Evolutionary conservation across 2,329 filamentous ascomycete species (phyloP), one percentile per base, ranked within the genome.

Genomic region (Pseudopithomyces maydicus): DNA sequence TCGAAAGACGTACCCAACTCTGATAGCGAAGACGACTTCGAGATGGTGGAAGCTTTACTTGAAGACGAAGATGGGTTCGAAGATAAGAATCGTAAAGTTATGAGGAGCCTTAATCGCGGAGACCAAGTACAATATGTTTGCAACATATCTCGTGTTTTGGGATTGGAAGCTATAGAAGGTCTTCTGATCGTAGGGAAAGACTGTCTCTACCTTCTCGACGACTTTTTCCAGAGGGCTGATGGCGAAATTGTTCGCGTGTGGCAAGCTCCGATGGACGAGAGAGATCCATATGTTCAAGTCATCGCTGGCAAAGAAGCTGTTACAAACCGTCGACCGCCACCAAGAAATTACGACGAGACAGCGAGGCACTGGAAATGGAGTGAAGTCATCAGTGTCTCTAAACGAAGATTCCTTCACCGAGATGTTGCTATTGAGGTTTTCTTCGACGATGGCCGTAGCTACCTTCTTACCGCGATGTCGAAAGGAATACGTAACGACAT

Each of bases 381-480:
- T 3, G 94, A 98, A 72, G 88, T 98, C 14, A 90, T 98, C 65
- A 97, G 93, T 72, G 90, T 98, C 35, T 98, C 94, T 0, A 99
- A 99, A 75, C 88, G 96, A 19, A 89, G 94, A 6, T 99, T 98
- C 74, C 79, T 99, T 3, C 97, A 98, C 76, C 88, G 95, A 23
- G 94, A 99, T 70, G 95, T 99, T 12, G 92, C 92, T 0, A 88
- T 98, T n/a, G 95, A 99, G 72, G 85, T 97, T 2, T 99, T 99
- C 79, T 99, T 99, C 73, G 93, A 92, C 0, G 96, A 99, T 72
- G 95, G 95, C 1, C 89, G 92, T 54, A 99, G 95, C 77, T 99
- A 98, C 73, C 82, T 99, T 15, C 78, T 99, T 55, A 98, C 94
- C 0, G 88, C 92, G 2, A 89, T 92, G 55, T 92, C 90, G 35